These are phyloP conservation scores for Colletotrichum coccodes DNA, from an alignment of 2,329 filamentous ascomycete genomes.

Conservation along the genomic window DNA sequence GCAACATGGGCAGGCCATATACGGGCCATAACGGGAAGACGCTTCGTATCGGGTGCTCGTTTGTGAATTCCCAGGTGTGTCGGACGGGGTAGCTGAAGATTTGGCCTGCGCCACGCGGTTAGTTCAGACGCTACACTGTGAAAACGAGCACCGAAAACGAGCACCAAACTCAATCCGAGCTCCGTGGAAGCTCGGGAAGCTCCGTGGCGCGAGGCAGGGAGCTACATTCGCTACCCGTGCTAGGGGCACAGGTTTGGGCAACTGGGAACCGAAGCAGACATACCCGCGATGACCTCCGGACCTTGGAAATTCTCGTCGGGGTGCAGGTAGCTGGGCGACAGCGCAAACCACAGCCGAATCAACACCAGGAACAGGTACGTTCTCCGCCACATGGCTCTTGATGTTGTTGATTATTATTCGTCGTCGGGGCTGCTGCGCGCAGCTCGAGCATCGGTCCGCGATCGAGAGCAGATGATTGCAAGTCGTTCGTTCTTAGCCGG, in stretches of 20 bases:
- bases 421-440: conserved; percentile 31
- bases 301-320: conserved; percentile 99
- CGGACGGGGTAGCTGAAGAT: conserved; percentile 93
- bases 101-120: conserved; percentile 68
- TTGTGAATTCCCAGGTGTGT: conserved; percentile 96
- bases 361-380: conserved; percentile 86
- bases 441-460: conserved; percentile 37
- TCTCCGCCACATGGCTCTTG: conserved; percentile 83
- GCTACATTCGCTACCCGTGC: neutral
- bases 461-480: neutral
- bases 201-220: conserved; percentile 1
- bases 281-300: conserved; percentile 96
- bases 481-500: neutral
- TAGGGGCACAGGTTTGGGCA: neutral
- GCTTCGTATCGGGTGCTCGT: conserved; percentile 88
- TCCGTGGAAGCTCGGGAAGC: conserved; percentile 21
- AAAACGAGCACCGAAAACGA: conserved; percentile 17
- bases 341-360: conserved; percentile 91
- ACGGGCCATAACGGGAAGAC: conserved; percentile 96
- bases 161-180: conserved; percentile 22
- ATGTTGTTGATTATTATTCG: conserved; percentile 11
- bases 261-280: conserved; percentile 43
- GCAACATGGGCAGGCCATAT: conserved; percentile 92
- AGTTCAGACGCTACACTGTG: conserved; percentile 29
- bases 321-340: conserved; percentile 96